Percentiles rank a stretch among this genome's conserved stretches.
Evolutionary conservation across 768 basidiomycete genomes (phyloP).

Genomic region (Calocera viscosa): DNA sequence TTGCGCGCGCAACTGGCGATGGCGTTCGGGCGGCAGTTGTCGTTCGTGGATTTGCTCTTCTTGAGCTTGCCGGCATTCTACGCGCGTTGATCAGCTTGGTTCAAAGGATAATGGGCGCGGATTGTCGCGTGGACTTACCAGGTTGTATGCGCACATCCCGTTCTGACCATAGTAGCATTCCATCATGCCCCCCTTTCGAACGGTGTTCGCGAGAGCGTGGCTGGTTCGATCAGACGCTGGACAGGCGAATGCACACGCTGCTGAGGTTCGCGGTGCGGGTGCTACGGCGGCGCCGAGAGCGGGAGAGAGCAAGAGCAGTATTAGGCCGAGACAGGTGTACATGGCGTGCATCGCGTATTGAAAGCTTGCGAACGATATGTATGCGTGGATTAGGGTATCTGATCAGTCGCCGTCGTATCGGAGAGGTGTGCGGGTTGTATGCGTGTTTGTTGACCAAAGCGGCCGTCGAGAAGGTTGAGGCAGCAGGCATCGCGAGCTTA

Average conservation of each 20-base stretch:
- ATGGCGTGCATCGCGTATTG: too few relatives aligned
- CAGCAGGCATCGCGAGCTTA: too few relatives aligned
- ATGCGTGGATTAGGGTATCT: too few relatives aligned
- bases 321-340: too few relatives aligned
- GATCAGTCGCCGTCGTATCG: too few relatives aligned
- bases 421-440: too few relatives aligned
- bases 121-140: not conserved
- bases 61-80: conserved; percentile 3
- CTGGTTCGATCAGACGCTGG: not conserved
- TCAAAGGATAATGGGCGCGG: too few relatives aligned
- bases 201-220: not conserved
- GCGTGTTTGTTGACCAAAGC: too few relatives aligned
- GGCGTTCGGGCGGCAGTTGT: not conserved
- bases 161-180: conserved; percentile 1
- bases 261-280: not conserved
- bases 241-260: not conserved
- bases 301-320: not conserved
- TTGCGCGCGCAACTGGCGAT: conserved; percentile 3
- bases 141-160: not conserved
- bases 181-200: not conserved
- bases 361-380: too few relatives aligned
- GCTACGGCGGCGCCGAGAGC: not conserved
- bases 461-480: too few relatives aligned
- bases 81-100: not conserved
- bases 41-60: not conserved